Evolutionary conservation across 495 filamentous ascomycete genomes (phyloP), one percentile per base, ranked within the genome.

Genomic region (Aspergillus conjunctus): DNA sequence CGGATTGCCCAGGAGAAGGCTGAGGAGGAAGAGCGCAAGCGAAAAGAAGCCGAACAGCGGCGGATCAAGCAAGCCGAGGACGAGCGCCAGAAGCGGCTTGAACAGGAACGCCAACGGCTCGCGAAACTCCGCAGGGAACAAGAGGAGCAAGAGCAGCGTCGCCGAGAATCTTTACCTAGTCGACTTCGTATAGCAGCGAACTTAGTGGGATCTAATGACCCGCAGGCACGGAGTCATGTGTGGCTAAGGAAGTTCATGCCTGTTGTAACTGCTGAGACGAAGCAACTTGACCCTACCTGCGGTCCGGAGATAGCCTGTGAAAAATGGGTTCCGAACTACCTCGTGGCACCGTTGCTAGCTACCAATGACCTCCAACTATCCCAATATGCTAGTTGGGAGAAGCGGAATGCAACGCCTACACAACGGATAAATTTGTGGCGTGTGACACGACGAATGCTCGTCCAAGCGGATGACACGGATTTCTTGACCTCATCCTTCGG

Each of bases 251-350:
- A 79, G 53, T 85, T 81, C 62, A 74, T 83, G 64, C 82, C 82
- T 17, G 65, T 85, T 10, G 78, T 78, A 17, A 83, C 80, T 39
- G 82, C 76, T 12, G 72, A 74, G 45, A 81, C 78, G 11, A 59
- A 67, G 33, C 79, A 84, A 51, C 72, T 85, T 20, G 74, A 83
- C 37, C 73, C 77, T 32, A 58, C 57, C 20, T 83, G 77, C 66
- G 64, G 60, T 18, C 51, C 53, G 26, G 74, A 82, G 22, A 59
- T 77, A 43, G 75, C 76, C 7, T 72, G 79, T 22, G 89, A 92
- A 64, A 81, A 84, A 70, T 93, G 90, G 88, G 77, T 92, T 64
- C 84, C 90, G 31, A 92, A 91, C 62, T 87, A 88, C 46, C 83
- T 92, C 66, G 87, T 87, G 57, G 89, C 89, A 17, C 82, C 90